A percentile compares a stretch with the other conserved stretches of the same genome.
These are phyloP conservation scores for Phoma herbarum DNA, from an alignment of 2,329 filamentous ascomycete genomes.

Conservation along the genomic window DNA sequence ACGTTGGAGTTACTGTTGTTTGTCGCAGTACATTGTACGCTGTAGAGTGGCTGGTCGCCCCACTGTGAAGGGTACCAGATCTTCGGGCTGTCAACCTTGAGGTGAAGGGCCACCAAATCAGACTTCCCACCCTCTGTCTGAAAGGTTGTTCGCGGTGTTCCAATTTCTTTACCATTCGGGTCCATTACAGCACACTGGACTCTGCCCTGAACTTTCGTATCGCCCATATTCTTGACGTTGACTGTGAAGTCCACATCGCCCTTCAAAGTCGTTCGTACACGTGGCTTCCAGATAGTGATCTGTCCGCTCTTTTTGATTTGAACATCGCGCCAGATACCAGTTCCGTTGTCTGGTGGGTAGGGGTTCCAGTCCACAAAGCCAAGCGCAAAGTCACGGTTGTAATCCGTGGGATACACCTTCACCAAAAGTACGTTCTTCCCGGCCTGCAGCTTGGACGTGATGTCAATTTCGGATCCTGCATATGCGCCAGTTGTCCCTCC, in stretches of 20 bases:
- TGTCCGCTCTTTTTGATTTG: slow-evolving; percentile 63
- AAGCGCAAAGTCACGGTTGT: slow-evolving; percentile 66
- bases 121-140: slow-evolving; percentile 33
- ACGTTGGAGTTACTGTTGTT: slow-evolving; percentile 26
- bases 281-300: slow-evolving; percentile 51
- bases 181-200: slow-evolving; percentile 19
- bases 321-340: slow-evolving; percentile 69
- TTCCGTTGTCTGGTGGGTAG: slow-evolving; percentile 68
- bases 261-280: slow-evolving; percentile 30
- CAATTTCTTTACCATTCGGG: slow-evolving; percentile 24
- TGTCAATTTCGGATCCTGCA: slow-evolving; percentile 63
- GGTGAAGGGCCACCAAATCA: slow-evolving; percentile 52
- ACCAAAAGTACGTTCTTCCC: slow-evolving; percentile 63
- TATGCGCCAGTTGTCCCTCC: slow-evolving; percentile 65
- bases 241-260: slow-evolving; percentile 33
- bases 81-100: slow-evolving; percentile 54
- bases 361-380: slow-evolving; percentile 72
- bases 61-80: slow-evolving; percentile 71
- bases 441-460: slow-evolving; percentile 55
- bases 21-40: slow-evolving; percentile 36
- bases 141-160: slow-evolving; percentile 17
- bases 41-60: slow-evolving; percentile 66
- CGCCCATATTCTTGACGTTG: slow-evolving; percentile 34
- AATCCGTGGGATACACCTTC: slow-evolving; percentile 65
- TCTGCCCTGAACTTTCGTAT: slow-evolving; percentile 2